Evolutionary conservation across 1,284 basidiomycete species (phyloP), one percentile per base, ranked within the genome.

Genomic region (Pseudozyma tsukubaensis): DNA sequence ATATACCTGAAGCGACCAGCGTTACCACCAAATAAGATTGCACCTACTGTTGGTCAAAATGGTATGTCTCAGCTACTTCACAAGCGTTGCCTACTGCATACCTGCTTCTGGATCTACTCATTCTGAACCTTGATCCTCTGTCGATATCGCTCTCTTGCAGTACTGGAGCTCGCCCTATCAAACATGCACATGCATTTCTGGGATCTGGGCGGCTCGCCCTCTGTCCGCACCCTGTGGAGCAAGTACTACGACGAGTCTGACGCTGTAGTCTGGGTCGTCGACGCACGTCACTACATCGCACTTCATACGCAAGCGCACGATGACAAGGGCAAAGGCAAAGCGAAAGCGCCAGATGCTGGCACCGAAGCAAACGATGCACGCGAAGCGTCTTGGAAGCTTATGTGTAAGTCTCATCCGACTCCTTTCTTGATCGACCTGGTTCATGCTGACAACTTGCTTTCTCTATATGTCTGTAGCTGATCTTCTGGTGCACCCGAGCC

Each of bases 31-130:
- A 62, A 54, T 37, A 62, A 59, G 56, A 66, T 80, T 48, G 64
- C 73, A 13, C 73, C 78, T 0, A 80, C 78, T 2, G 72, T 80
- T 13, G 78, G 78, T 9, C 78, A 80, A 49, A 80, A 80, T 59
- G 52, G 52, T 54, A 19, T 34, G 52, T 35, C 47, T 40, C 39
- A 40, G 8, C 39, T 9, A 5, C 63, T 14, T 39, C 50, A 34
- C 34, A 21, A 11, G 19, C 18, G 16, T 39, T 36, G 21, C 21
- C 16, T 29, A 7, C 12, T 52, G 4, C 32, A 21, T 1, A 2
- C n/a, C n/a, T 5, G 16, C 32, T 24, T 29, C 21, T 3, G 18
- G 47, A 45, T n/a, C n/a, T n/a, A 8, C 16, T 37, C 21, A 5
- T n/a, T 10, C 13, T 50, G 3, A 14, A 8, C 9, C 6, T 51